Percentiles rank a stretch among this genome's conserved stretches.
These are phyloP conservation scores for Theobroma cacao DNA, from an alignment of 345 rosid genomes.

Conservation along the genomic window DNA sequence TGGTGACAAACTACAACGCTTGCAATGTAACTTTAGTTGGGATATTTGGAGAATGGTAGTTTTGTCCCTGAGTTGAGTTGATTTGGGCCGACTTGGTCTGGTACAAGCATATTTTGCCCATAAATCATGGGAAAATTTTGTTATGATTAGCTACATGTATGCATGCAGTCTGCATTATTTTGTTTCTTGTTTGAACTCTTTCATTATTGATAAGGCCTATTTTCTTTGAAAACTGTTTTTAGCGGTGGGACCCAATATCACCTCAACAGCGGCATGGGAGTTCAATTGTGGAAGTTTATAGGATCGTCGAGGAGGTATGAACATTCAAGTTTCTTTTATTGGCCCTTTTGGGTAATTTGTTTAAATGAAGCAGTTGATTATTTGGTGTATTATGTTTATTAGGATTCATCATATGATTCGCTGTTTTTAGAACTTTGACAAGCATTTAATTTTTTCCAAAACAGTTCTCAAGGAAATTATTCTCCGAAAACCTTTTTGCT, in stretches of 20 bases:
- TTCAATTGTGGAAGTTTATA: conserved; percentile 92
- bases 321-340: neutral
- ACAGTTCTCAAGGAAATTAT: neutral
- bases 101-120: neutral
- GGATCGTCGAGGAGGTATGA: conserved; percentile 97
- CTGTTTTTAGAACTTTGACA: neutral
- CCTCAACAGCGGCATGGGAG: conserved; percentile 93
- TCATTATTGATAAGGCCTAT: neutral
- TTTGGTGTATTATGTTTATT: neutral
- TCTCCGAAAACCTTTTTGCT: neutral
- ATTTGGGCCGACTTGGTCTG: neutral
- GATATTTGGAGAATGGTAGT: neutral
- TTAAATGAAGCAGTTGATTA: neutral
- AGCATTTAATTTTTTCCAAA: neutral
- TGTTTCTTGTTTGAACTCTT: neutral
- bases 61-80: neutral
- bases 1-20: neutral
- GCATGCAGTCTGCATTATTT: neutral
- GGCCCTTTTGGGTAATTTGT: neutral
- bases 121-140: conserved; percentile 1
- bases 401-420: neutral
- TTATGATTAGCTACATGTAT: neutral
- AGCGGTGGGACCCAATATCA: conserved; percentile 95
- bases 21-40: neutral
- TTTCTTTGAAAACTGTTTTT: conserved; percentile 22